These are phyloP conservation scores for Neurospora sp. DNA, from an alignment of 495 filamentous ascomycete species.

Conservation along the genomic window DNA sequence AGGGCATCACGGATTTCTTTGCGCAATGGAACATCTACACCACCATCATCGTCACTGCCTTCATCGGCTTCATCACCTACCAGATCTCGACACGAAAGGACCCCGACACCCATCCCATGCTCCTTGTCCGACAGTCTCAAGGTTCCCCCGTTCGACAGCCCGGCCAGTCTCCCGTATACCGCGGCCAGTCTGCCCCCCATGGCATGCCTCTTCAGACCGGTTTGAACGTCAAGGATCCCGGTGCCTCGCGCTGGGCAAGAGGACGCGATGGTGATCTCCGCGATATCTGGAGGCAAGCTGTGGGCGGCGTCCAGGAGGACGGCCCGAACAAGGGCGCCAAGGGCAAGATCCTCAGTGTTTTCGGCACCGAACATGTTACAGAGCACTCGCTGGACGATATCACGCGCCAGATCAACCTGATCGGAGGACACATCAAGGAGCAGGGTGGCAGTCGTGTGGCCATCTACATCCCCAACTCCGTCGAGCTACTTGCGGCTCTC, in stretches of 20 bases:
- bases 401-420: slow-evolving; percentile 76
- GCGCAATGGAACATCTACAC: slow-evolving; percentile 73
- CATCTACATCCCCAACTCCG: slow-evolving; percentile 85
- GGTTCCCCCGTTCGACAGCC: slow-evolving; percentile 68
- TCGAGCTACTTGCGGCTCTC: slow-evolving; percentile 65
- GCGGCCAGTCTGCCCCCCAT: slow-evolving; percentile 71
- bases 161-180: slow-evolving; percentile 74
- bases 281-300: slow-evolving; percentile 79
- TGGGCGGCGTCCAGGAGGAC: slow-evolving; percentile 52
- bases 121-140: slow-evolving; percentile 76
- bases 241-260: slow-evolving; percentile 67
- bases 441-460: slow-evolving; percentile 70
- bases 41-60: slow-evolving; percentile 50
- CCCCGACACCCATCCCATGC: slow-evolving; percentile 83
- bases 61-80: slow-evolving; percentile 45
- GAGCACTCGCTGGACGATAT: slow-evolving; percentile 61
- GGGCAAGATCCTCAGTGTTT: slow-evolving; percentile 71
- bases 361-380: slow-evolving; percentile 61
- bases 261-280: slow-evolving; percentile 84
- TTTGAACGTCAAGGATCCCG: slow-evolving; percentile 75
- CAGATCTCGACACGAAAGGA: slow-evolving; percentile 45
- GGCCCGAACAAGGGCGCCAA: slow-evolving; percentile 48
- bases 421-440: slow-evolving; percentile 62
- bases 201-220: slow-evolving; percentile 74
- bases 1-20: slow-evolving; percentile 54